Conservation (phyloP, 169 alveolate genomes). For the Blepharisma undulans region DNA sequence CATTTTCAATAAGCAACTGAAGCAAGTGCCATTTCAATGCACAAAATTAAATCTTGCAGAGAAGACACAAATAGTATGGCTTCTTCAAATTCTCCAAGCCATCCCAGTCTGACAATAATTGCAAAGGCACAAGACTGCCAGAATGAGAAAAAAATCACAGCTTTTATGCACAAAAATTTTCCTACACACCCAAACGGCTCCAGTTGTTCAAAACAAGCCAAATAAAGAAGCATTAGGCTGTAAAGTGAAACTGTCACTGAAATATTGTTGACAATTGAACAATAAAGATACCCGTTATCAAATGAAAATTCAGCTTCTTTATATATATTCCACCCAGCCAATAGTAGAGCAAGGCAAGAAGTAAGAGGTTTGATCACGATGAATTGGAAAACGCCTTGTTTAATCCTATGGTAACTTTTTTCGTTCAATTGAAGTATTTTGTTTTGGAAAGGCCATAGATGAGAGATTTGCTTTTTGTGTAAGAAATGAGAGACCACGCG, state of each 20-base stretch:
- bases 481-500: constrained; percentile 45
- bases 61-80: neutral
- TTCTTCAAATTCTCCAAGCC: constrained; percentile 30
- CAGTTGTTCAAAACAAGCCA: constrained; percentile 52
- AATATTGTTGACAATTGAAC: constrained; percentile 60
- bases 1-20: constrained; percentile 46
- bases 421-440: constrained; percentile 42
- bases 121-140: constrained; percentile 63
- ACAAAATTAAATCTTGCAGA: constrained; percentile 37
- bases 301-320: constrained; percentile 60
- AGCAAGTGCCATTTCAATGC: constrained; percentile 58
- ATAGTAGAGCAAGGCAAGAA: constrained; percentile 53
- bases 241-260: constrained; percentile 59
- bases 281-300: constrained; percentile 54
- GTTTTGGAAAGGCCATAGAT: constrained; percentile 61
- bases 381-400: constrained; percentile 68
- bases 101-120: constrained; percentile 9
- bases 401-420: constrained; percentile 53
- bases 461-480: constrained; percentile 44
- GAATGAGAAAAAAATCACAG: constrained; percentile 61
- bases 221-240: constrained; percentile 56
- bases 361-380: constrained; percentile 68
- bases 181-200: constrained; percentile 52
- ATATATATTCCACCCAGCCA: constrained; percentile 47
- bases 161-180: constrained; percentile 64